Evolutionary conservation across 495 filamentous ascomycete species (phyloP), one percentile per base, ranked within the genome.

Genomic region (Evernia prunastri): DNA sequence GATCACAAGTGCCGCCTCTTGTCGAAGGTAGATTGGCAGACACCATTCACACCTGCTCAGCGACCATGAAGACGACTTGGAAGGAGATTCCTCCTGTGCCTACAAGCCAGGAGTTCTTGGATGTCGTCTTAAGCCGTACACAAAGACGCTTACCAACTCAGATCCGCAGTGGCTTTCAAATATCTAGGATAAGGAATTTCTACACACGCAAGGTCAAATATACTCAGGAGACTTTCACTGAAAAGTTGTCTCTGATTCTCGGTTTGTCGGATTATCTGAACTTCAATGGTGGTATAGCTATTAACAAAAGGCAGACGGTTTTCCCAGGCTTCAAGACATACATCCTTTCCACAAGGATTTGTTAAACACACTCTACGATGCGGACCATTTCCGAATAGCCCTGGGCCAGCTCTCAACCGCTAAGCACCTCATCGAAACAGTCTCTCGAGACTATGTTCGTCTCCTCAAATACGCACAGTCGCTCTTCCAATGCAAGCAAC

Each of bases 201-300:
- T 96, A 96, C 73, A 96, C 92, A 64, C 84, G 94, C 73, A 97
- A 98, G 78, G 94, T 97, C 82, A 98, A 97, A 75, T 97, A 89
- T 75, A 97, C 94, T n/a, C 87, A 93, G 72, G 92, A 97, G 77
- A 97, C 94, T 49, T 97, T 97, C 76, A 85, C 86, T 60, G 94
- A 98, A 69, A 96, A 97, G 78, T 85, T 98, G 64, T 86, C 84
- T 66, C 80, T 86, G 37, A 96, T 96, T 71, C 84, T 97, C 64
- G 51, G 51, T 54, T 33, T 17, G 51, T 33, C 7, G 29, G 0
- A 2, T 31, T 5, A 15, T 54, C n/a, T 10, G 51, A 33, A 10
- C 15, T 10, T 33, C 15, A 2, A 12, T 33, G 18, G 51, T n/a
- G 7, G 15, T 53, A 33, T 33, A 20, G 15, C 9, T 33, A 10